Conservation (phyloP, 2,329 filamentous ascomycete species). For the Chaetomium sp. region DNA sequence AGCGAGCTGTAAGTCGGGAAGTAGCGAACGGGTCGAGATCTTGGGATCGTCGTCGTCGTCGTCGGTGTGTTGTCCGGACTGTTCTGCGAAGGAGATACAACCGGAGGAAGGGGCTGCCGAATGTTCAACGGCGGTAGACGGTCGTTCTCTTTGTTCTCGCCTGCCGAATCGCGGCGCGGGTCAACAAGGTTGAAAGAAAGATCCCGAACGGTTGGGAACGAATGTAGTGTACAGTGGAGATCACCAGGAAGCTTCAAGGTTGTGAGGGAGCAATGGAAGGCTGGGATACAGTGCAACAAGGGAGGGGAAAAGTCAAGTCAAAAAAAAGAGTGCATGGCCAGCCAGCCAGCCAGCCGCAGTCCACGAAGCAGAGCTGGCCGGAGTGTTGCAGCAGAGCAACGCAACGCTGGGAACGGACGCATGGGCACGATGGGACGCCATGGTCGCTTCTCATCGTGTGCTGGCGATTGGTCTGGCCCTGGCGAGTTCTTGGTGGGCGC, state of each 20-base stretch:
- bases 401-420: slow-evolving; percentile 4
- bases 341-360: too few species aligned
- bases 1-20: slow-evolving; percentile 11
- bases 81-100: neutral
- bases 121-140: neutral
- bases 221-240: slow-evolving; percentile 7
- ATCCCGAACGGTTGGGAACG: slow-evolving; percentile 9
- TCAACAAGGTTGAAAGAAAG: neutral
- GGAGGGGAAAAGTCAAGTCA: slow-evolving; percentile 11
- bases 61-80: neutral
- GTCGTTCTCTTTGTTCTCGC: neutral
- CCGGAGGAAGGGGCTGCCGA: too few species aligned
- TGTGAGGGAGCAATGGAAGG: neutral
- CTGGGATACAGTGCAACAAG: slow-evolving; percentile 12
- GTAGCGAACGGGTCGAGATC: slow-evolving; percentile 2
- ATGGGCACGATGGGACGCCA: neutral
- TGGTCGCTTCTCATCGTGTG: slow-evolving; percentile 4
- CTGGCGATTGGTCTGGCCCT: slow-evolving; percentile 17
- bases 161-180: neutral
- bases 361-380: neutral
- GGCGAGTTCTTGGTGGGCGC: slow-evolving; percentile 1
- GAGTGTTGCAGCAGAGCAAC: neutral
- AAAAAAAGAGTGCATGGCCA: too few species aligned
- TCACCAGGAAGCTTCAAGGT: neutral
- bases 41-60: neutral